These are phyloP conservation scores for Chondrostereum purpureum DNA, from an alignment of 1,284 basidiomycete genomes.

Conservation along the genomic window DNA sequence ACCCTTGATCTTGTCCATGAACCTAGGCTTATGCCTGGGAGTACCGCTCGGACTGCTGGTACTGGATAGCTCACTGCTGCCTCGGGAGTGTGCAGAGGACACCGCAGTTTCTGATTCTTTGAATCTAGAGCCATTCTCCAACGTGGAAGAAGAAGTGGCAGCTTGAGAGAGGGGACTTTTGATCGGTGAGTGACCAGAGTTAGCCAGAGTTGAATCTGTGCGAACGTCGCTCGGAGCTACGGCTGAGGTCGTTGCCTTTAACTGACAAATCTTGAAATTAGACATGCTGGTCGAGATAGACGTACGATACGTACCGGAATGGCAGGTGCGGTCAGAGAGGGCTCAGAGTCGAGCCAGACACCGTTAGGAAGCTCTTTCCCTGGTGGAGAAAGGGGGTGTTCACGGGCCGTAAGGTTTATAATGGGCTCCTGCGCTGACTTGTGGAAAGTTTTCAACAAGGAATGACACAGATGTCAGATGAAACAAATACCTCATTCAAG, in stretches of 20 bases:
- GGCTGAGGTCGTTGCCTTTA: background rate
- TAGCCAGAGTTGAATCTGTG: background rate
- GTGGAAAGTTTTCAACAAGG: background rate
- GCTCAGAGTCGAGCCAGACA: background rate
- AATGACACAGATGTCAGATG: too few species aligned
- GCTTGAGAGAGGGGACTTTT: background rate
- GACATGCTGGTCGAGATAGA: background rate
- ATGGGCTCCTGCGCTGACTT: too few species aligned
- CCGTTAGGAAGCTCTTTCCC: background rate
- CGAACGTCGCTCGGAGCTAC: background rate
- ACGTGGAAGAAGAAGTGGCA: background rate
- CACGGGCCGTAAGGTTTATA: background rate
- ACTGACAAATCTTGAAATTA: background rate
- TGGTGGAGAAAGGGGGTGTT: background rate
- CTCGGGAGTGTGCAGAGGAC: background rate
- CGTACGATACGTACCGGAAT: background rate
- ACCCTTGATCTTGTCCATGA: slow-evolving; percentile 47
- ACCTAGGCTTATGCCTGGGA: slow-evolving; percentile 25
- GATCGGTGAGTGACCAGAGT: background rate
- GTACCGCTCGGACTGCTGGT: slow-evolving; percentile 1
- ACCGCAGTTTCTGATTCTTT: background rate
- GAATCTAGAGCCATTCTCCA: background rate
- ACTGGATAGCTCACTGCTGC: slow-evolving; percentile 1
- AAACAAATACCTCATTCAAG: background rate
- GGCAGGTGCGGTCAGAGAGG: background rate